Evolutionary conservation across 73 alveolate species (phyloP), one percentile per base, ranked within the genome.

Genomic region (Blepharisma japonicum): DNA sequence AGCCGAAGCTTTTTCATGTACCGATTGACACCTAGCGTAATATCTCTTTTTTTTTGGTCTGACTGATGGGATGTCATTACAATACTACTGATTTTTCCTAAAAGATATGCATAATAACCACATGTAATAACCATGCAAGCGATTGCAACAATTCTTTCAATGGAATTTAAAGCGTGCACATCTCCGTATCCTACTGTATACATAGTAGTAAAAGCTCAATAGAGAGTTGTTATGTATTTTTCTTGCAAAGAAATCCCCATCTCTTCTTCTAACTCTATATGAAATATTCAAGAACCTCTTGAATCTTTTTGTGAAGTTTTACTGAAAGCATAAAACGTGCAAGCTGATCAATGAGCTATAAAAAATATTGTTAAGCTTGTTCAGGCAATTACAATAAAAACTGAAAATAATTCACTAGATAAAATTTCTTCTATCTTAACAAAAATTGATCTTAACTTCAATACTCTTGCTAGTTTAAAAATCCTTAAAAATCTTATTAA

Each of bases 141-240:
- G 39, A 61, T 11, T 1, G 74, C 23, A 8, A 61, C 74, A 61
- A 25, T 0, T 48, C 14, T 61, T 61, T 61, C 74, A 14, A 25
- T 14, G 14, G 74, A 39, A 39, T 61, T 61, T 39, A 14, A 39
- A 20, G 81, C 67, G 3, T 32, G 21, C 3, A 71, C 4, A 49
- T 71, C 81, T 71, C 81, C 81, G 25, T 71, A 71, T 6, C 81
- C 81, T 11, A 71, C 81, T 46, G 81, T 47, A 4, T 27, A 9
- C 74, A 61, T 61, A 2, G 74, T 61, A n/a, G 74, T 61, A 61
- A 61, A 61, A 61, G 74, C 74, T 39, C 74, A 61, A 61, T 61
- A 61, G 23, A 61, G 74, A 20, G 74, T 20, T 2, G 74, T 61
- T 25, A 61, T 39, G 23, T 61, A 61, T 2, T 14, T 8, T 25